Percentiles rank a stretch among this genome's conserved stretches.
phyloP scores from a whole-genome alignment of 2,329 filamentous ascomycete genomes.

The Aspergillus phoenicis region DNA sequence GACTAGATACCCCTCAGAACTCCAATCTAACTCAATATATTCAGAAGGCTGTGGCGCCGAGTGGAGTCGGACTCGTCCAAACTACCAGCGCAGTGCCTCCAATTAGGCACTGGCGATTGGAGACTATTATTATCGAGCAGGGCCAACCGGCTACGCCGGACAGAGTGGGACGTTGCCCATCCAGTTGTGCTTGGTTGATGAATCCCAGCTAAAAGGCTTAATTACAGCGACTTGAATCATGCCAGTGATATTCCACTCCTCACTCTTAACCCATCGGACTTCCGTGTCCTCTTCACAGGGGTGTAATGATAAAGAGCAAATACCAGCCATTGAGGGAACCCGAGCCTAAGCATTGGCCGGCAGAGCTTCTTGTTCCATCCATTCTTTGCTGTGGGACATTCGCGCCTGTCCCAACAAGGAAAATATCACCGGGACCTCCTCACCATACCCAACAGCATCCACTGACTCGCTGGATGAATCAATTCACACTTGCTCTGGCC shows the following conservation, averaged over 20 bases:
- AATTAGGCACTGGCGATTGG: background rate
- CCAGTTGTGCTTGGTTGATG: background rate
- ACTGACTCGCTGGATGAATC: background rate
- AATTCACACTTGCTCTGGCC: background rate
- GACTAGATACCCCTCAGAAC: background rate
- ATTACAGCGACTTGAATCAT: background rate
- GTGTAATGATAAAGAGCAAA: background rate
- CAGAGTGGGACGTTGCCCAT: background rate
- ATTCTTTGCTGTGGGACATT: background rate
- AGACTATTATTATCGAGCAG: no score
- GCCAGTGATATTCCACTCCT: background rate
- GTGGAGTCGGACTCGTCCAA: background rate
- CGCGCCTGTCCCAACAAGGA: background rate
- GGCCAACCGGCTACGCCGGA: background rate
- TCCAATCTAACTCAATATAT: background rate
- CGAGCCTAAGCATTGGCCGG: background rate
- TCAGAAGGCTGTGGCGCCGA: background rate
- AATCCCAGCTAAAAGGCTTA: background rate
- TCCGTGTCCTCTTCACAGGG: background rate
- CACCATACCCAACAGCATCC: background rate
- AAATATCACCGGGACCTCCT: background rate
- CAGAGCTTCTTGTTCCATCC: background rate
- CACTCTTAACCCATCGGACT: background rate
- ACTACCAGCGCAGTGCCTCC: background rate
- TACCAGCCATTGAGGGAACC: background rate